Conservation (phyloP, 495 filamentous ascomycete genomes). For the Penicillium angulare region DNA sequence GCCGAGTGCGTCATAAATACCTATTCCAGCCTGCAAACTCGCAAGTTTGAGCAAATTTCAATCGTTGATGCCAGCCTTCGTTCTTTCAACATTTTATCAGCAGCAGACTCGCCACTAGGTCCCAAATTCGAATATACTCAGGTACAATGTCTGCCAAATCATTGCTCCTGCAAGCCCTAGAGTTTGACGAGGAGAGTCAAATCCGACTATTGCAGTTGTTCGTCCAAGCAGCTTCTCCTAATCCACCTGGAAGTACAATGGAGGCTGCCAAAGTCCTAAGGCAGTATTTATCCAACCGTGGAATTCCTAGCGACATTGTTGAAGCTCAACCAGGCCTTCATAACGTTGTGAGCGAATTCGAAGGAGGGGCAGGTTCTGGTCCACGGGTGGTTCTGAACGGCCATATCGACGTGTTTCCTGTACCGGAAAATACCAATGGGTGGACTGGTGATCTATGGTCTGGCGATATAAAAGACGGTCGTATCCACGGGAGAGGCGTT, state of each 20-base stretch:
- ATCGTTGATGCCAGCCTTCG: no score
- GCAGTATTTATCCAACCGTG: neutral
- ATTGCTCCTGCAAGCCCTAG: neutral
- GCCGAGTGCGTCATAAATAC: no score
- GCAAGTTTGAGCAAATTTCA: no score
- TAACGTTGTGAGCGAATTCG: slow-evolving; percentile 7
- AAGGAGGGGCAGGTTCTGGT: slow-evolving; percentile 1
- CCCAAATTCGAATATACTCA: no score
- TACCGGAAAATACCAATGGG: neutral
- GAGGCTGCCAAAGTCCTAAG: slow-evolving; percentile 1
- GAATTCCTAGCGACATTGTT: neutral
- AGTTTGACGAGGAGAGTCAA: slow-evolving; percentile 1
- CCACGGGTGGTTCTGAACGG: slow-evolving; percentile 8
- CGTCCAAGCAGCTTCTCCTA: slow-evolving; percentile 7
- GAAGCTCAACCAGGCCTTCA: neutral
- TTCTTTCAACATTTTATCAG: no score
- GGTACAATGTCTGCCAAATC: no score
- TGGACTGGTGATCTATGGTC: slow-evolving; percentile 8
- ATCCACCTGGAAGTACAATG: slow-evolving; percentile 3
- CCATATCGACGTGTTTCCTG: slow-evolving; percentile 10
- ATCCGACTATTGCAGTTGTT: slow-evolving; percentile 5
- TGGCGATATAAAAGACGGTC: slow-evolving; percentile 2
- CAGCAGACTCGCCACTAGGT: no score
- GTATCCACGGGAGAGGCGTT: slow-evolving; percentile 6
- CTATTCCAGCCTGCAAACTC: no score